Evolutionary conservation across 345 rosid genomes (phyloP), one percentile per base, ranked within the genome.

Genomic region (Eucalyptus regnans): DNA sequence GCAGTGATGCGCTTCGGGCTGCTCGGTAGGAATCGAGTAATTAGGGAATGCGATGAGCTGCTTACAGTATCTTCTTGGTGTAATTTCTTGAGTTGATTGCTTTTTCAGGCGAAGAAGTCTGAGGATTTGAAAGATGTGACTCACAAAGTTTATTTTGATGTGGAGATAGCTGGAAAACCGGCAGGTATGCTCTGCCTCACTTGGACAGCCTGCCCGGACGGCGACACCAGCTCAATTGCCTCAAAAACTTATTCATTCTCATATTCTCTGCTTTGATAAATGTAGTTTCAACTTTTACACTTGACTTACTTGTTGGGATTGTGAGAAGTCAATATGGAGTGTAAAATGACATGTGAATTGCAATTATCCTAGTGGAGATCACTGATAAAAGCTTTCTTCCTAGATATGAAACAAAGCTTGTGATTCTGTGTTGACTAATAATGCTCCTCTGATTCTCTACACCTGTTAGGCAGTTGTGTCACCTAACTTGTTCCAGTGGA

Each of bases 91-190:
- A 22, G 29, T n/a, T 44, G 44, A 56, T 3, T 43, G n/a, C 23
- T 44, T 89, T 87, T 87, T 66, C 93, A 98, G 99, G 99, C 99
- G 3, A 94, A 96, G 93, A 94, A 93, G 51, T 89, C 94, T 25
- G 91, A 96, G 88, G 95, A 96, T 90, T 92, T 93, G 89, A 93
- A 93, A 89, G 97, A 96, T 90, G 91, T 96, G 68, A 98, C 99
- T 23, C 93, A 95, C 93, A 95, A 98, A 91, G 99, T 98, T 83
- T 97, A 91, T 94, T 98, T 98, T 54, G 99, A 98, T 89, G 96
- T 98, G 31, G 98, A 97, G 93, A 94, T 96, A 62, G 97, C 88
- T 33, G 99, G 99, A 86, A 96, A 98, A 93, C 93, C 97, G 4
- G 99, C 99, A 88, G 99, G 99, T 44, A 84, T 4, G 4, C 44